These are phyloP conservation scores for Hymenoscyphus linearis DNA, from an alignment of 2,329 filamentous ascomycete species.

Conservation along the genomic window DNA sequence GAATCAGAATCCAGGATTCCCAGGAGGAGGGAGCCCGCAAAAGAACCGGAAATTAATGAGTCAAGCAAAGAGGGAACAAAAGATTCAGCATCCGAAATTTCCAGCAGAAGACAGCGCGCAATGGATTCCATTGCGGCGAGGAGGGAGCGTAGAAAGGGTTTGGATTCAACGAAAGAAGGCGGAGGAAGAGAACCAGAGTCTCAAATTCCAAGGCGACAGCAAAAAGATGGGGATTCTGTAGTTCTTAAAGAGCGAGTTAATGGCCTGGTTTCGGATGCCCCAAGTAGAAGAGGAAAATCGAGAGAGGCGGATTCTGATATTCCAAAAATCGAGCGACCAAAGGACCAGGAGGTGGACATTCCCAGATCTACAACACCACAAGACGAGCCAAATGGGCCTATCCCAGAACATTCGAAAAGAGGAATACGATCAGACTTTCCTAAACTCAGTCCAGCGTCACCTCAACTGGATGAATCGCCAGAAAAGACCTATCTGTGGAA, in stretches of 20 bases:
- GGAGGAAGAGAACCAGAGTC: background rate
- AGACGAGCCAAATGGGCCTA: background rate
- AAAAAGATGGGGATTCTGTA: background rate
- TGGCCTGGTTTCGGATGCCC: background rate
- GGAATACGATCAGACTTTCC: background rate
- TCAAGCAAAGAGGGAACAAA: background rate
- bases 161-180: background rate
- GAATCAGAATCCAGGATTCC: background rate
- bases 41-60: background rate
- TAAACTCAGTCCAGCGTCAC: slow-evolving; percentile 20
- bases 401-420: background rate
- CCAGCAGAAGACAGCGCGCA: background rate
- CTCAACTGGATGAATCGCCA: slow-evolving; percentile 14
- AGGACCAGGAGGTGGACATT: background rate
- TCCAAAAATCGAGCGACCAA: background rate
- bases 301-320: background rate
- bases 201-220: background rate
- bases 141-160: background rate
- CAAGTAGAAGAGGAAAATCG: background rate
- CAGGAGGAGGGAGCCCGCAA: background rate
- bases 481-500: slow-evolving; percentile 22
- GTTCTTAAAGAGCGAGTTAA: background rate
- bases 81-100: background rate
- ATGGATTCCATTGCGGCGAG: background rate
- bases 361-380: background rate